Conservation (phyloP, 352 stramenopile species). For the Phytopythium delawarense region DNA sequence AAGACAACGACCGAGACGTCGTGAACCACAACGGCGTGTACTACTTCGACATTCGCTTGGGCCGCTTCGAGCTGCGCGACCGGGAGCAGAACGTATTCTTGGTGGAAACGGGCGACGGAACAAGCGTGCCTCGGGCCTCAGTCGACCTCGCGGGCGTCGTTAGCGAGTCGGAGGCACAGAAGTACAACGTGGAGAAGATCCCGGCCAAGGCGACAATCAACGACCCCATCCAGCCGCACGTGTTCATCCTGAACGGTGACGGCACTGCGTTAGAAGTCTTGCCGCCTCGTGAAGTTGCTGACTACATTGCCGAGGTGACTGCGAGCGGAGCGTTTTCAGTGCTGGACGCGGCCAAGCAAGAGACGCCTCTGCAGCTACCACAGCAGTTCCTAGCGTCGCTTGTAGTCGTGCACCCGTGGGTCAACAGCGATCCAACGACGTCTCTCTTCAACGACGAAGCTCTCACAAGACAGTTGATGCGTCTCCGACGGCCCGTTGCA, state of each 20-base stretch:
- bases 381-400: background rate
- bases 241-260: conserved; percentile 74
- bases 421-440: background rate
- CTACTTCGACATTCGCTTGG: conserved; percentile 63
- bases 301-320: conserved; percentile 18
- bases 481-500: conserved; percentile 33
- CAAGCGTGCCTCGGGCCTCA: conserved; percentile 15
- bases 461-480: conserved; percentile 28
- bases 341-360: background rate
- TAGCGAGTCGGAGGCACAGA: conserved; percentile 38
- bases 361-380: background rate
- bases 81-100: conserved; percentile 68
- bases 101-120: conserved; percentile 16
- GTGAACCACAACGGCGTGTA: conserved; percentile 63
- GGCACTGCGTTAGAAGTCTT: conserved; percentile 61
- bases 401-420: conserved; percentile 2
- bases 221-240: conserved; percentile 64
- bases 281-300: conserved; percentile 36
- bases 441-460: conserved; percentile 37
- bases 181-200: conserved; percentile 49
- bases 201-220: conserved; percentile 62
- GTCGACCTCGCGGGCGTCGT: conserved; percentile 64
- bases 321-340: background rate
- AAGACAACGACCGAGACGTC: conserved; percentile 58
- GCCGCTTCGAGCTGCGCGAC: conserved; percentile 56